Percentiles rank a stretch among this genome's conserved stretches.
Evolutionary conservation across 2,329 filamentous ascomycete species (phyloP).

Genomic region (Epichloe uncinata): DNA sequence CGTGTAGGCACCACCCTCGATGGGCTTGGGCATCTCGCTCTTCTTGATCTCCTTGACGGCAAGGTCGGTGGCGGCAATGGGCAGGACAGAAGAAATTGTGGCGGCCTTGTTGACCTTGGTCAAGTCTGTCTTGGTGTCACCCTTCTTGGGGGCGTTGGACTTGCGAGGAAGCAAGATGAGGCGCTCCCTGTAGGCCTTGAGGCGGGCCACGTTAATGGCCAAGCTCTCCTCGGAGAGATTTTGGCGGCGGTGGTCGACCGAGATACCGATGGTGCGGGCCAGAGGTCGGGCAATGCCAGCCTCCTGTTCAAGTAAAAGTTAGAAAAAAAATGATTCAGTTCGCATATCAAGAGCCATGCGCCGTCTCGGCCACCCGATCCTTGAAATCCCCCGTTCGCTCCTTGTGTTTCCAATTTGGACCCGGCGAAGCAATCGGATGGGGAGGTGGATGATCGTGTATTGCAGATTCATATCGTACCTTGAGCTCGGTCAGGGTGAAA

Average conservation of each 20-base stretch:
- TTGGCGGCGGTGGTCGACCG: slow-evolving; percentile 90
- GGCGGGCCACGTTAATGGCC: slow-evolving; percentile 87
- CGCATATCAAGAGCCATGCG: background rate
- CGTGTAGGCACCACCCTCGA: slow-evolving; percentile 76
- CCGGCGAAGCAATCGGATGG: background rate
- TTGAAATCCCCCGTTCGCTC: background rate
- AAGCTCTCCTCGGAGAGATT: slow-evolving; percentile 96
- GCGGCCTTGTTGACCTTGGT: slow-evolving; percentile 49
- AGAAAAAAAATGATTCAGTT: slow-evolving; percentile 13
- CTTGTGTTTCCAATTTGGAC: background rate
- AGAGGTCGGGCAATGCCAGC: slow-evolving; percentile 90
- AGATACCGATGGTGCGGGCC: slow-evolving; percentile 91
- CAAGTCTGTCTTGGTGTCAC: slow-evolving; percentile 76
- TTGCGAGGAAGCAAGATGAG: slow-evolving; percentile 97
- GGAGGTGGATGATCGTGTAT: background rate
- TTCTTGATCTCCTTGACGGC: slow-evolving; percentile 66
- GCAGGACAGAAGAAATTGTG: slow-evolving; percentile 40
- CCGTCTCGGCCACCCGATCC: background rate
- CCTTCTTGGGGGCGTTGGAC: slow-evolving; percentile 85
- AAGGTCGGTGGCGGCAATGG: slow-evolving; percentile 55
- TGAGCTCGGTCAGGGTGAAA: slow-evolving; percentile 95
- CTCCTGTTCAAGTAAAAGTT: slow-evolving; percentile 47
- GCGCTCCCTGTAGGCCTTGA: slow-evolving; percentile 93
- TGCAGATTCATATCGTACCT: slow-evolving; percentile 47
- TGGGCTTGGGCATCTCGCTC: slow-evolving; percentile 60